Conservation (phyloP, 345 rosid species). For the Excoecaria cochinchinensis region DNA sequence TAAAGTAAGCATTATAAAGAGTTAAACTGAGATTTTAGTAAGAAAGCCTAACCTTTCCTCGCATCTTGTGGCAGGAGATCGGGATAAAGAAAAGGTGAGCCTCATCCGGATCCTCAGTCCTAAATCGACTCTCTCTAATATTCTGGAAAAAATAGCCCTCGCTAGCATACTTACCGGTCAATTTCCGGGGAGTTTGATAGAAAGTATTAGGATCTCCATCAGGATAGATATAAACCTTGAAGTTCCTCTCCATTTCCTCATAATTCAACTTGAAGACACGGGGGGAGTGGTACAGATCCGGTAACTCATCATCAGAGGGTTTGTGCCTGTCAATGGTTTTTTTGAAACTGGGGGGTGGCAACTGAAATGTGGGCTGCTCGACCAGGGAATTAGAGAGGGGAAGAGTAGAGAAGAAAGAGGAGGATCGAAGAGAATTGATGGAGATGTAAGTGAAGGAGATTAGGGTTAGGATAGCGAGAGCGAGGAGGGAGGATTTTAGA, state of each 20-base stretch:
- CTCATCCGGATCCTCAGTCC: conserved; percentile 72
- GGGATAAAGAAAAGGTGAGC: conserved; percentile 95
- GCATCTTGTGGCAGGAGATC: conserved; percentile 96
- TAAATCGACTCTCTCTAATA: conserved; percentile 68
- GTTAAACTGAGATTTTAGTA: background rate
- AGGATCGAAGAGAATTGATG: conserved; percentile 53
- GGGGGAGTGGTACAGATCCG: conserved; percentile 69
- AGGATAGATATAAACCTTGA: conserved; percentile 84
- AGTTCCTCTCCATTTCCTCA: conserved; percentile 47
- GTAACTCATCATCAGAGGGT: conserved; percentile 22
- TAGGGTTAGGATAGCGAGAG: conserved; percentile 68
- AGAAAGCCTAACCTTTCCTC: conserved; percentile 68
- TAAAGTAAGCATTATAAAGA: background rate
- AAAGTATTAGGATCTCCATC: conserved; percentile 92
- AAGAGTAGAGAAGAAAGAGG: conserved; percentile 20
- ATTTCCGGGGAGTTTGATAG: conserved; percentile 88
- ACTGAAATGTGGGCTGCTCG: background rate
- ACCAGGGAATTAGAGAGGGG: background rate
- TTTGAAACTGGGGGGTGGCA: background rate
- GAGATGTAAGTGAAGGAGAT: conserved; percentile 61
- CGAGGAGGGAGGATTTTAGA: conserved; percentile 59
- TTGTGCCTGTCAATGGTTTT: background rate
- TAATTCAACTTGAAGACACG: conserved; percentile 60
- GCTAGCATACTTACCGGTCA: conserved; percentile 94
- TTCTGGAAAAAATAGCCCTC: conserved; percentile 99